phyloP scores from a whole-genome alignment of 208 protist species.

The Leishmania tarentolae region DNA sequence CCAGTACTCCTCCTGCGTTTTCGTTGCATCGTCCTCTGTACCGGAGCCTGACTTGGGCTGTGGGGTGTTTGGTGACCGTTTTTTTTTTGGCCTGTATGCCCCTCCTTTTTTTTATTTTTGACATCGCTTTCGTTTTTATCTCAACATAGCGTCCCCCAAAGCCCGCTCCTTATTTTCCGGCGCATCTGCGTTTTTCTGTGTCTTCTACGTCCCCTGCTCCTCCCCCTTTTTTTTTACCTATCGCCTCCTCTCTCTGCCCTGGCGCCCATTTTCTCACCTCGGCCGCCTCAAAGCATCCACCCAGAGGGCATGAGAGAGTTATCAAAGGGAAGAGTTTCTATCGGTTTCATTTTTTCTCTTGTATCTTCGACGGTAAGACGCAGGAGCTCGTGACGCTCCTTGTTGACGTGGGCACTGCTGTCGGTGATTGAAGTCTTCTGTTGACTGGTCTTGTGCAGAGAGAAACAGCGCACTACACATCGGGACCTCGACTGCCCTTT shows the following conservation, averaged over 20 bases:
- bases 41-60: neutral
- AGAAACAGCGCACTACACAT: neutral
- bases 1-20: neutral
- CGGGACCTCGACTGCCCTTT: neutral
- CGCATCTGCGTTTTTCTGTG: neutral
- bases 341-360: neutral
- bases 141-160: neutral
- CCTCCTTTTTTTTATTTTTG: too few relatives aligned
- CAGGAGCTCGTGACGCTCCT: neutral
- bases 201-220: too few relatives aligned
- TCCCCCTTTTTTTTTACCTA: neutral
- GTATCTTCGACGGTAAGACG: neutral
- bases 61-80: too few relatives aligned
- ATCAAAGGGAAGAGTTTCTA: neutral
- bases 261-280: neutral
- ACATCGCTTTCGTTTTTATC: too few relatives aligned
- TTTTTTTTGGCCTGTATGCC: too few relatives aligned
- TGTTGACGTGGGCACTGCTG: neutral
- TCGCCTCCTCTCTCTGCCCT: neutral
- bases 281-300: neutral
- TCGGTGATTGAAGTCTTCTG: neutral
- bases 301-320: neutral
- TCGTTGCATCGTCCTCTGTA: neutral
- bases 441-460: neutral
- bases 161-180: neutral